A percentile compares a stretch with the other conserved stretches of the same genome.
phyloP scores from a whole-genome alignment of 2,329 filamentous ascomycete genomes.

The Colletotrichum musae region DNA sequence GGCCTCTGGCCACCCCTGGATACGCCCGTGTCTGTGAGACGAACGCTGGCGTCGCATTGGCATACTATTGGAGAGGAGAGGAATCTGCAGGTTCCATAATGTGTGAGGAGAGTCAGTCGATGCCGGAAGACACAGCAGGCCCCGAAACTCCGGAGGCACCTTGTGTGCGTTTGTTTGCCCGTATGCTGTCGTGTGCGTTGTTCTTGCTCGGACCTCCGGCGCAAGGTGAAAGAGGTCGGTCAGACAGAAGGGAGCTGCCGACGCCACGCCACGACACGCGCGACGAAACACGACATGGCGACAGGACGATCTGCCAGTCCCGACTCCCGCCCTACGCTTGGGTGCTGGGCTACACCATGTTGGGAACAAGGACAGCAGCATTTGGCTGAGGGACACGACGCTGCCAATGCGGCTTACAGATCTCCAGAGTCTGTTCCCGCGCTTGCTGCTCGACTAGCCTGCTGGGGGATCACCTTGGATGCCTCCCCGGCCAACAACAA shows the following conservation, averaged over 20 bases:
- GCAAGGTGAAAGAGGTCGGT: constrained; percentile 15
- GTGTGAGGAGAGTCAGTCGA: constrained; percentile 11
- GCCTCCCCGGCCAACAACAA: constrained; percentile 12
- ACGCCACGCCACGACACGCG: constrained; percentile 23
- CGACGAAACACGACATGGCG: constrained; percentile 14
- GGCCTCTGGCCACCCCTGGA: constrained; percentile 23
- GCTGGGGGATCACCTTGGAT: constrained; percentile 8
- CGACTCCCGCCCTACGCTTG: constrained; percentile 20
- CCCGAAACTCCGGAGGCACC: constrained; percentile 3
- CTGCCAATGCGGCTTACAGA: constrained; percentile 25
- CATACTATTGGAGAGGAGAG: constrained; percentile 15
- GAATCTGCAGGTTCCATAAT: constrained; percentile 25
- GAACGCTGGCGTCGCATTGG: constrained; percentile 19
- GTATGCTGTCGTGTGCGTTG: background rate
- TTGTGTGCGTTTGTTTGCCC: no score
- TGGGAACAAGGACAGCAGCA: constrained; percentile 9
- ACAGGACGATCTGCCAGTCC: constrained; percentile 20
- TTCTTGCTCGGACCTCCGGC: constrained; percentile 38
- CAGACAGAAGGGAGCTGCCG: constrained; percentile 23
- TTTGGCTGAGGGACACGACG: constrained; percentile 4
- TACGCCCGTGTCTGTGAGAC: constrained; percentile 15
- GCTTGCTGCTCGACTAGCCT: background rate
- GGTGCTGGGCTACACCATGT: constrained; percentile 11
- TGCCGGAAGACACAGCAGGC: background rate
- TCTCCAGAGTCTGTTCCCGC: constrained; percentile 19